Base-by-base conservation (phyloP, 2,329 filamentous ascomycete genomes). In the Pseudogymnoascus sp. region DNA sequence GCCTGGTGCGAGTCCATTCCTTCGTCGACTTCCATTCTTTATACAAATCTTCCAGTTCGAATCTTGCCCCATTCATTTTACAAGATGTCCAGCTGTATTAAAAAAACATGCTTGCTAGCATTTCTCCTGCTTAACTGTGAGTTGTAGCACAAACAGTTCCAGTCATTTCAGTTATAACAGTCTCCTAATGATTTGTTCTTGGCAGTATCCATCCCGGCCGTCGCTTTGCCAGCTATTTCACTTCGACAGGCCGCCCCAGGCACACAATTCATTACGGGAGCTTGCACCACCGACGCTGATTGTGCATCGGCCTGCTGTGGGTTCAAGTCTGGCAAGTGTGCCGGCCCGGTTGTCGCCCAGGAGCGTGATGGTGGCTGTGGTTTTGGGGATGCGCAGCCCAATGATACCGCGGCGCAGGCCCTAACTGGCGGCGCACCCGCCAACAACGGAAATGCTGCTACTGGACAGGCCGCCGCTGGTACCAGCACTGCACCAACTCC, bases 351-450 rank as follows among this genome's bases (percentile, higher is more conserved):
- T n/a, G 60, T 70, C 2, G 73, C 71, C 0, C 72, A 72, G 46
- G 68, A 69, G 8, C 70, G 73, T 26, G 74, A 75, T 62, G 70
- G 71, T 6, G 73, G 73, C 2, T 75, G 73, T 65, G 73, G 73
- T 7, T 74, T 74, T 38, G 68, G 66, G 10, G 56, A 63, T 26
- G 50, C 64, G 2, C 33, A 38, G 11, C 64, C 65, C 6, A 66
- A 66, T 35, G 62, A 65, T 53, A 64, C 60, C 11, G 65, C 64
- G 4, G 65, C 65, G 8, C 11, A 41, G 19, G 60, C 60, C 1
- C 40, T 65, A 8, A 66, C 59, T 7, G 65, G 63, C 12, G 40
- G 28, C 8, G 53, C 62, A 35, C n/a, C 19, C 12, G 50, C 7
- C n/a, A 33, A 33, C 50, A 56, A 56, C 10, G 50, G 26, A 56